These are phyloP conservation scores for Neonectria neomacrospora DNA, from an alignment of 2,329 filamentous ascomycete species.

Conservation along the genomic window DNA sequence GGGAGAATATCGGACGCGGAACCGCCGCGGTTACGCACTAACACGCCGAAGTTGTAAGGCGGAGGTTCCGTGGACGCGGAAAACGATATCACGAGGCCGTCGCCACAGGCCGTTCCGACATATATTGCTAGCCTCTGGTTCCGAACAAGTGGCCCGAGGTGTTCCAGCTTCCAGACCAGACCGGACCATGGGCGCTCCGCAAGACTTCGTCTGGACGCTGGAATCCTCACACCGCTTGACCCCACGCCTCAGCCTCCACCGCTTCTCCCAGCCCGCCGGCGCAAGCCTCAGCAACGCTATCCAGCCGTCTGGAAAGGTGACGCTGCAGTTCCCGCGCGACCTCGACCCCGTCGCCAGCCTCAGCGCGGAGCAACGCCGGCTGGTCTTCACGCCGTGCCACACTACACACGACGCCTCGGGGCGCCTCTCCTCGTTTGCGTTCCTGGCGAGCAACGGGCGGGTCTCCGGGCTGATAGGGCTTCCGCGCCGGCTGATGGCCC, in stretches of 20 bases:
- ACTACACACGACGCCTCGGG: constrained; percentile 2
- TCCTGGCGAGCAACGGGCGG: constrained; percentile 34
- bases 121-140: constrained; percentile 10
- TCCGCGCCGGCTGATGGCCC: constrained; percentile 26
- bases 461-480: constrained; percentile 35
- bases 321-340: constrained; percentile 33
- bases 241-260: constrained; percentile 30
- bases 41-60: background rate
- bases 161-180: background rate
- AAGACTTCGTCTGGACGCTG: constrained; percentile 9
- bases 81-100: background rate
- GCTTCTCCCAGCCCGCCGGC: constrained; percentile 9
- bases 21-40: constrained; percentile 8
- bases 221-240: constrained; percentile 31
- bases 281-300: background rate
- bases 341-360: constrained; percentile 32
- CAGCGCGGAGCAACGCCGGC: constrained; percentile 27
- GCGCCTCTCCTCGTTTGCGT: background rate
- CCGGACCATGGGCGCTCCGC: constrained; percentile 15
- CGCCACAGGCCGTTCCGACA: constrained; percentile 13
- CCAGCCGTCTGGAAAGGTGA: constrained; percentile 30
- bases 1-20: constrained; percentile 4
- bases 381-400: constrained; percentile 33
- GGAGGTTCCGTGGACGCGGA: constrained; percentile 7
- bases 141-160: constrained; percentile 8